These are phyloP conservation scores for Exutisphaerella laricina DNA, from an alignment of 2,329 filamentous ascomycete species.

Conservation along the genomic window DNA sequence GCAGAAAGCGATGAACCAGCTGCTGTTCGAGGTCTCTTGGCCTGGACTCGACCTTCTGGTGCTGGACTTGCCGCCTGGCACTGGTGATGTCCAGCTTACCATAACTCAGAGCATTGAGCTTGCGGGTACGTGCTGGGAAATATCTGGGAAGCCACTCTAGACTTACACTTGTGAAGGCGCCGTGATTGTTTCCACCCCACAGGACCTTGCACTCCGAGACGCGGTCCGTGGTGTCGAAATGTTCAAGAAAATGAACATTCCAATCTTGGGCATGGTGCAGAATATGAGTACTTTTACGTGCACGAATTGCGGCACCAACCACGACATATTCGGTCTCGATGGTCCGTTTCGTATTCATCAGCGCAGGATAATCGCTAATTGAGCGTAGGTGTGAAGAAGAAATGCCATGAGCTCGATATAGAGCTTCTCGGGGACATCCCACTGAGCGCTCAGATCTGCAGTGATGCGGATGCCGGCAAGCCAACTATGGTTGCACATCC, in stretches of 20 bases:
- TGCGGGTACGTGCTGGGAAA: slow-evolving; percentile 39
- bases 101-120: slow-evolving; percentile 91
- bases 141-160: not conserved
- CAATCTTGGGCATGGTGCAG: slow-evolving; percentile 79
- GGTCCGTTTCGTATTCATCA: slow-evolving; percentile 23
- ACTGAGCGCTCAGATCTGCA: slow-evolving; percentile 77
- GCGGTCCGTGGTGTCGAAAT: slow-evolving; percentile 88
- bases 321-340: slow-evolving; percentile 36
- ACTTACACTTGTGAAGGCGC: slow-evolving; percentile 48
- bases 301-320: slow-evolving; percentile 48
- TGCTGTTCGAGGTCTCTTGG: slow-evolving; percentile 95
- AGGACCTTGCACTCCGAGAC: slow-evolving; percentile 87
- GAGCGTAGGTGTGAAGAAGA: slow-evolving; percentile 54
- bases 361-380: slow-evolving; percentile 12
- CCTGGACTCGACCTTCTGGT: slow-evolving; percentile 81
- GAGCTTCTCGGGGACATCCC: slow-evolving; percentile 85
- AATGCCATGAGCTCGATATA: slow-evolving; percentile 68
- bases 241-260: slow-evolving; percentile 78
- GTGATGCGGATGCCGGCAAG: slow-evolving; percentile 78
- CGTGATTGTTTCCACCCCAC: slow-evolving; percentile 86
- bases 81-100: slow-evolving; percentile 93
- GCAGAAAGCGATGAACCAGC: slow-evolving; percentile 92
- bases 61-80: slow-evolving; percentile 87
- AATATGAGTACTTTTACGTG: slow-evolving; percentile 87
- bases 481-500: slow-evolving; percentile 89